A percentile compares a stretch with the other conserved stretches of the same genome.
Conservation (phyloP, 139 green algal species). For the Chlorella vulgaris region DNA sequence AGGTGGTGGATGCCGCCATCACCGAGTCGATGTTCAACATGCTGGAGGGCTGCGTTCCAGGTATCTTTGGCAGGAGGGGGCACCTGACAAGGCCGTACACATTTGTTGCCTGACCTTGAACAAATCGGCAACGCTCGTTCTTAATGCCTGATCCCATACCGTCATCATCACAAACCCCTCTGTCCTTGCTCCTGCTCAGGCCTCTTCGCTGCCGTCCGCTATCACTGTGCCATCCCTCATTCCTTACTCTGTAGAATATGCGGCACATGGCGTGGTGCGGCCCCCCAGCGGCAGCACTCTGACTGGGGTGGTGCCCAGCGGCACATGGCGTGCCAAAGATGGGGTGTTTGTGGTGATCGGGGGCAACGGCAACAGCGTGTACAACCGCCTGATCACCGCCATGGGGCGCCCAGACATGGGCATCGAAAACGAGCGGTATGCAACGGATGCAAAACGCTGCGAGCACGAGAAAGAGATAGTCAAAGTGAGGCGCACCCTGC, state of each 20-base stretch:
- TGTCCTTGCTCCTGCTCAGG: not conserved
- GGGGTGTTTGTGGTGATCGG: slow-evolving; percentile 28
- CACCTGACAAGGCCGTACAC: too few relatives aligned
- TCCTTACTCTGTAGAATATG: slow-evolving; percentile 27
- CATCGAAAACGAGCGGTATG: slow-evolving; percentile 65
- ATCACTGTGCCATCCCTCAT: not conserved
- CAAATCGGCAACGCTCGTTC: too few relatives aligned
- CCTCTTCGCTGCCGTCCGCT: not conserved
- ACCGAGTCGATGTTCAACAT: slow-evolving; percentile 82
- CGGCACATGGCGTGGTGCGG: slow-evolving; percentile 47
- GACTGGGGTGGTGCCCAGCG: slow-evolving; percentile 79
- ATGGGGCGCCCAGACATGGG: slow-evolving; percentile 74
- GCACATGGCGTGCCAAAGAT: slow-evolving; percentile 66
- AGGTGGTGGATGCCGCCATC: slow-evolving; percentile 84
- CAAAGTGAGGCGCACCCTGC: slow-evolving; percentile 33
- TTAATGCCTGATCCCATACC: too few relatives aligned
- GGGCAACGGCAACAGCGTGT: slow-evolving; percentile 51
- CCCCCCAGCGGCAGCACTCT: slow-evolving; percentile 70
- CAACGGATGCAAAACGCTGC: slow-evolving; percentile 59
- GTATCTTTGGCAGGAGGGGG: too few relatives aligned
- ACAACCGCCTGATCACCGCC: slow-evolving; percentile 77
- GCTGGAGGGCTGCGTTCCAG: slow-evolving; percentile 77
- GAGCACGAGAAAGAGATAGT: slow-evolving; percentile 52
- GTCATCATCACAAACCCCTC: not conserved
- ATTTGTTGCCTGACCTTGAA: too few relatives aligned